Base-by-base conservation (phyloP, 164 flowering plant species). In the Dillenia turbinata region DNA sequence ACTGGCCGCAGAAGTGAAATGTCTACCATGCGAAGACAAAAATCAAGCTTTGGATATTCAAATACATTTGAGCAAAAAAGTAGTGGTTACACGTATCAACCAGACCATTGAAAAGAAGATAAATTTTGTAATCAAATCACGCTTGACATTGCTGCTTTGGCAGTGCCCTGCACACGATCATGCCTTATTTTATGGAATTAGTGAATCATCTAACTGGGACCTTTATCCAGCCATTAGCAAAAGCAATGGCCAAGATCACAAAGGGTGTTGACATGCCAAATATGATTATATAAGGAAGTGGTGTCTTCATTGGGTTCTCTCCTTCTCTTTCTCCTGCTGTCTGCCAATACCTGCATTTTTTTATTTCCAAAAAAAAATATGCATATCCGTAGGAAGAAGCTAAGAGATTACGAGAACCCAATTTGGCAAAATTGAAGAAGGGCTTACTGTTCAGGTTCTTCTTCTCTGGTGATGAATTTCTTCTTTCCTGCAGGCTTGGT, bases 221-320 rank as follows among this genome's bases (percentile, higher is more conserved):
- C 75, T 93, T 93, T 62, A 93, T 76, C 98, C 97, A 93, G 43
- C 98, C 98, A 76, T 90, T 88, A 8, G 83, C 85, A 68, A 93
- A 93, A 55, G 87, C 98, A 74, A 90, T 77, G 66, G 92, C 97
- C 62, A 93, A 73, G 70, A 90, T 93, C 1, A 93, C 83, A 63
- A 93, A 93, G 26, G 98, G 98, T 0, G 97, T 90, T 0, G 98
- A 85, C 96, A 90, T 90, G 0, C 98, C 97, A 66, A 90, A 93
- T 14, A 93, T 83, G 78, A 88, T 86, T 16, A 93, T 88, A 75
- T 93, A 93, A 47, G 97, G 98, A 11, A 93, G 61, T 16, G 98
- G 98, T 2, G 98, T 90, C 73, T 66, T 84, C 98, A 93, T 93
- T 48, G 97, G 98, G 61, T 93, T 93, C 76, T 93, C 98, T 12